Conservation (phyloP, 495 filamentous ascomycete species). For the Talaromyces wortmannii region DNA sequence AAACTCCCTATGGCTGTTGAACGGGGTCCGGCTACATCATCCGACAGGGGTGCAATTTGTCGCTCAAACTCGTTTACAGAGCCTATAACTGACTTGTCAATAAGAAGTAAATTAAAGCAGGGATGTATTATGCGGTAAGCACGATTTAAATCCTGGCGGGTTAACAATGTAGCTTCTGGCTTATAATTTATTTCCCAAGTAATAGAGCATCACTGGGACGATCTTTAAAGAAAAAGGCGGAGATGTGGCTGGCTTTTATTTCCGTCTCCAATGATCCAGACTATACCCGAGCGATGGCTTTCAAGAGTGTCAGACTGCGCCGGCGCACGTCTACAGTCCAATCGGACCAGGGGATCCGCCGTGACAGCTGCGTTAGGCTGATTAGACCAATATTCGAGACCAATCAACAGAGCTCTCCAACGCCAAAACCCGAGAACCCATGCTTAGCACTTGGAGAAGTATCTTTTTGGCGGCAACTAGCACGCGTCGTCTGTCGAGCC, state of each 20-base stretch:
- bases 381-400: not conserved
- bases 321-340: not conserved
- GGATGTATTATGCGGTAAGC: no score
- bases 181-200: no score
- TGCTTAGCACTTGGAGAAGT: not conserved
- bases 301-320: not conserved
- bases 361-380: not conserved
- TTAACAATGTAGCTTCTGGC: no score
- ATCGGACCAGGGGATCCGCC: not conserved
- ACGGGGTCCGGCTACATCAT: no score
- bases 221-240: not conserved
- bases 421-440: not conserved
- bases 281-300: not conserved
- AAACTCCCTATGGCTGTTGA: no score
- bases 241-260: not conserved
- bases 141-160: no score
- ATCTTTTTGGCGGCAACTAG: not conserved
- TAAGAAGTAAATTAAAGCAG: no score
- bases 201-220: no score
- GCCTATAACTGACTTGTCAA: no score
- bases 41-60: no score
- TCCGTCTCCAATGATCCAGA: not conserved
- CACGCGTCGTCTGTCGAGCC: not conserved
- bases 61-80: no score
- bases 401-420: not conserved